Percentiles rank a stretch among this genome's conserved stretches.
These are phyloP conservation scores for Mycosphaerella sp. DNA, from an alignment of 2,329 filamentous ascomycete species.

Conservation along the genomic window DNA sequence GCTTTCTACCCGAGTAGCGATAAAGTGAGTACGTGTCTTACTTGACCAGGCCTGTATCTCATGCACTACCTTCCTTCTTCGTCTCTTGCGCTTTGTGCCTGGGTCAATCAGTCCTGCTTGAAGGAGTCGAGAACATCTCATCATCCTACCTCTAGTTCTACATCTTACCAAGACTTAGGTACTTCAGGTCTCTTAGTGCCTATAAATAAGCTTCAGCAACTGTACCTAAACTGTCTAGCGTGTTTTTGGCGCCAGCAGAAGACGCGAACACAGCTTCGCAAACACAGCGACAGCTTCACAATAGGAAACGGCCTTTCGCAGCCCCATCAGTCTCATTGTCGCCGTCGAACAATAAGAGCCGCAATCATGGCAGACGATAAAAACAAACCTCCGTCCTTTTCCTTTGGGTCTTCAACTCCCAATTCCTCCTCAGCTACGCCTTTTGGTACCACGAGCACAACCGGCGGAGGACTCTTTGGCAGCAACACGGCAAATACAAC, in stretches of 20 bases:
- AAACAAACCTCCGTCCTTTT: conserved; percentile 14
- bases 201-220: no score
- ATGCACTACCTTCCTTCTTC: no score
- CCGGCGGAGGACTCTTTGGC: conserved; percentile 8
- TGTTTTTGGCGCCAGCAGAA: neutral
- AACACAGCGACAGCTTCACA: neutral
- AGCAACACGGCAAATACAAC: conserved; percentile 8
- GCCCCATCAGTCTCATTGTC: conserved; percentile 4
- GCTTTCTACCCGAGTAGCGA: no score
- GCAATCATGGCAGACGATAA: conserved; percentile 21
- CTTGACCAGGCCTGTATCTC: no score
- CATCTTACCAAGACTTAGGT: no score
- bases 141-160: no score
- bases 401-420: conserved; percentile 9
- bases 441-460: neutral
- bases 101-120: no score
- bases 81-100: no score
- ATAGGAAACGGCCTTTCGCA: conserved; percentile 2
- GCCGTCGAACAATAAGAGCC: conserved; percentile 4
- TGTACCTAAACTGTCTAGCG: neutral
- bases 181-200: no score
- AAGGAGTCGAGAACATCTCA: no score
- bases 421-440: conserved; percentile 4
- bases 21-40: no score
- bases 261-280: neutral